A percentile compares a stretch with the other conserved stretches of the same genome.
These are phyloP conservation scores for Tetrahymena borealis DNA, from an alignment of 73 alveolate species.

Conservation along the genomic window DNA sequence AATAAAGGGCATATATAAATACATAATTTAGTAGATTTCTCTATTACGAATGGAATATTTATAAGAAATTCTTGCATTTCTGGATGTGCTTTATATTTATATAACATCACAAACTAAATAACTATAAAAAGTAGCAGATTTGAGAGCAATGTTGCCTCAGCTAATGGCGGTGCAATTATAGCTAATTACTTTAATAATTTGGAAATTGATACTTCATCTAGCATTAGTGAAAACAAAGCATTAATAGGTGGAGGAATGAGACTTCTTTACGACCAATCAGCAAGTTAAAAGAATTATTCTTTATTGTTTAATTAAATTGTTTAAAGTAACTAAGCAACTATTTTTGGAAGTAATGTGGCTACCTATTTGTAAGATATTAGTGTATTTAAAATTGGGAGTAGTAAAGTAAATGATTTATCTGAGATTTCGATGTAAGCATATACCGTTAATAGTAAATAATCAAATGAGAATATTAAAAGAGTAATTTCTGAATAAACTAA, in stretches of 20 bases:
- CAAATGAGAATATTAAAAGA: background rate
- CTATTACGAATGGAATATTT: background rate
- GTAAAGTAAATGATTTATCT: background rate
- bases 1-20: background rate
- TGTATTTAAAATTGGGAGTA: background rate
- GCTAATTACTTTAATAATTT: background rate
- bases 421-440: background rate
- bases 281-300: background rate
- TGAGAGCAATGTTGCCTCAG: background rate
- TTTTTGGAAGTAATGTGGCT: background rate
- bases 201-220: background rate
- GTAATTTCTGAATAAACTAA: background rate
- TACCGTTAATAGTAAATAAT: background rate
- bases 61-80: background rate
- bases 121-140: background rate
- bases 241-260: background rate
- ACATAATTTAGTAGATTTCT: background rate
- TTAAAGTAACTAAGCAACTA: background rate
- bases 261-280: background rate
- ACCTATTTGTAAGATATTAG: background rate
- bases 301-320: background rate
- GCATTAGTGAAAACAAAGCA: background rate
- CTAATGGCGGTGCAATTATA: background rate
- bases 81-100: background rate
- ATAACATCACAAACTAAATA: background rate